Conservation (phyloP, 371 early-diverging fungal genomes). For the Homolaphlyctis polyrhiza region DNA sequence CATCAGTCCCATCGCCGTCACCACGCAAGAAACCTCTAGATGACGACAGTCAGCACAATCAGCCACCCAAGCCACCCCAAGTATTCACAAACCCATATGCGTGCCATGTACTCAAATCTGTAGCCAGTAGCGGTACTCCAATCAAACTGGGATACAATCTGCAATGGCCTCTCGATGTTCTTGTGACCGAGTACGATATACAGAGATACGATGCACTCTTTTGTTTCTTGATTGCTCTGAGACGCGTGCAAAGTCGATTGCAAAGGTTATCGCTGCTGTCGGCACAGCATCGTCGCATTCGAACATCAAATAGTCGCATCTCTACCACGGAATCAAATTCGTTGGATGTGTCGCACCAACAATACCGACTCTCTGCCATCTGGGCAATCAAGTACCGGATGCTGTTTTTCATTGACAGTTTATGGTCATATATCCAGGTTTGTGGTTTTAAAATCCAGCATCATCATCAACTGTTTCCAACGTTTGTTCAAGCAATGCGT, state of each 20-base stretch:
- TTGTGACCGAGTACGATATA: constrained; percentile 57
- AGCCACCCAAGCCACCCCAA: too few species aligned
- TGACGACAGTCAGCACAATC: too few species aligned
- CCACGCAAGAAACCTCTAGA: too few species aligned
- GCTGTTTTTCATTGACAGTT: constrained; percentile 66
- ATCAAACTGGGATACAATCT: constrained; percentile 56
- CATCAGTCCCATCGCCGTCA: too few species aligned
- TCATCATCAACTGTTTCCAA: too few species aligned
- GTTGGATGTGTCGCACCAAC: too few species aligned
- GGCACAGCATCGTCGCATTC: too few species aligned
- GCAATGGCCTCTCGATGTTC: constrained; percentile 73
- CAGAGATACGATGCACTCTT: constrained; percentile 33
- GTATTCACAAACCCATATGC: background rate
- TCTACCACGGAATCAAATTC: too few species aligned
- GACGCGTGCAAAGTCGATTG: constrained; percentile 40
- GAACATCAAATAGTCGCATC: too few species aligned
- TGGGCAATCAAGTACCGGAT: constrained; percentile 29
- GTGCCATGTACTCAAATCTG: too few species aligned
- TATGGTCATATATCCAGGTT: constrained; percentile 78
- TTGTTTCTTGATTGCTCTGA: constrained; percentile 48
- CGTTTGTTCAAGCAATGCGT: too few species aligned
- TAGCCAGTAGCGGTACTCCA: constrained; percentile 46
- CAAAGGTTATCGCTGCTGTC: constrained; percentile 25
- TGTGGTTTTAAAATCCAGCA: background rate
- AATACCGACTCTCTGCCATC: too few species aligned